phyloP scores from a whole-genome alignment of 257 asterid species.

The Nicotiana paniculata region DNA sequence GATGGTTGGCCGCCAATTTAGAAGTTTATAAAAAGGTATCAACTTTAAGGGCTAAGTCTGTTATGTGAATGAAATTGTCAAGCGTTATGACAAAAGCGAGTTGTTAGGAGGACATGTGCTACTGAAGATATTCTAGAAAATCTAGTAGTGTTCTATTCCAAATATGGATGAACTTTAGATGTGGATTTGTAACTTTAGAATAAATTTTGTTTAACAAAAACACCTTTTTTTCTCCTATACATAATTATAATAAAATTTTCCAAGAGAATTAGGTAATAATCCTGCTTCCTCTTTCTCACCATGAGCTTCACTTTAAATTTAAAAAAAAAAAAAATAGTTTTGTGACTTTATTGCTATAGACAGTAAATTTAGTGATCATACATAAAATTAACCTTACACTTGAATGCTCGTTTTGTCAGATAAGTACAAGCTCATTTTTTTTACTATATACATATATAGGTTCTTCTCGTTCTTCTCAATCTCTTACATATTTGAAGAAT shows the following conservation, averaged over 20 bases:
- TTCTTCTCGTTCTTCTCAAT: not conserved
- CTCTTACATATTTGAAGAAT: not conserved
- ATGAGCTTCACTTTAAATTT: not conserved
- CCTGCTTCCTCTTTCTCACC: not conserved
- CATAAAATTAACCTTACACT: no score
- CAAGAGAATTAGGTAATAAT: not conserved
- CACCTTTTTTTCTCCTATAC: no score
- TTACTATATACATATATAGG: not conserved
- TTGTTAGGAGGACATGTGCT: not conserved
- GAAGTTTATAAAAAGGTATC: not conserved
- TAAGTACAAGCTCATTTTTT: not conserved
- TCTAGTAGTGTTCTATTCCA: not conserved
- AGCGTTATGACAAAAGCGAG: not conserved
- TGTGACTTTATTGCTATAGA: no score
- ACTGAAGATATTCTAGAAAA: not conserved
- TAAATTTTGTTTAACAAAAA: no score
- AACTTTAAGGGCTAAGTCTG: not conserved
- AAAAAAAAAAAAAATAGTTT: no score
- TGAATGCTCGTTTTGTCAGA: not conserved
- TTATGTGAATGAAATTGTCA: not conserved
- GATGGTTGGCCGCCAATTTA: slow-evolving; percentile 2
- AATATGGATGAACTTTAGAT: not conserved
- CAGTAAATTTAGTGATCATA: no score
- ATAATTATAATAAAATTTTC: not conserved
- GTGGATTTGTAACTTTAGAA: not conserved